These are phyloP conservation scores for Russula foetens DNA, from an alignment of 768 basidiomycete species.

Conservation along the genomic window DNA sequence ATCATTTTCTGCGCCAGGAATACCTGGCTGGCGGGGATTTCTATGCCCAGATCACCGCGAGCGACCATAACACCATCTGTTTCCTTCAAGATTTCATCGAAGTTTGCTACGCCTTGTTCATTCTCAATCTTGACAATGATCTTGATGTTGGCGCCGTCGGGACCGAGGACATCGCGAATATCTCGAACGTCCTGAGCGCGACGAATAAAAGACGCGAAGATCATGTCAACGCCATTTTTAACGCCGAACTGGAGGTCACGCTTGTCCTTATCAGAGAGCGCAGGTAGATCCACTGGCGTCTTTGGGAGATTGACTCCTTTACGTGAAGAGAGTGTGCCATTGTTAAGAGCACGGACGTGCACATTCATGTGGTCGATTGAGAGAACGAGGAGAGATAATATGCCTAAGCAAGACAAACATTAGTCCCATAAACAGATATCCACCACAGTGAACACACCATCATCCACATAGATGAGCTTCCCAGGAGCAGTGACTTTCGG, in stretches of 20 bases:
- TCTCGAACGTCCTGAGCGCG: constrained; percentile 89
- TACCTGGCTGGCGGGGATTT: constrained; percentile 98
- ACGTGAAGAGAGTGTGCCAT: constrained; percentile 86
- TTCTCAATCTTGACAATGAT: constrained; percentile 99
- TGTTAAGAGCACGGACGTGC: constrained; percentile 83
- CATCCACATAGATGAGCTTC: constrained; percentile 95
- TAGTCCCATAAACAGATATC: not conserved
- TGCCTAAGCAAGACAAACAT: constrained; percentile 37
- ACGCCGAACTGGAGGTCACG: constrained; percentile 91
- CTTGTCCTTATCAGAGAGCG: constrained; percentile 98
- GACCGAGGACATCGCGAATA: constrained; percentile 88
- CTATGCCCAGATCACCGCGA: constrained; percentile 97
- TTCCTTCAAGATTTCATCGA: constrained; percentile 94
- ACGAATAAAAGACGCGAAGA: constrained; percentile 99
- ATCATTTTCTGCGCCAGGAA: constrained; percentile 99
- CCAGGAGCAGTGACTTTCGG: constrained; percentile 96
- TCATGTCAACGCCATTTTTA: constrained; percentile 97
- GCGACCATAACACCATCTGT: constrained; percentile 99
- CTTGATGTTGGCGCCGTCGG: constrained; percentile 93
- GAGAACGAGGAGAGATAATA: constrained; percentile 88
- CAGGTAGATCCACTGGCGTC: constrained; percentile 94
- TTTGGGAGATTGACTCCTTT: constrained; percentile 99
- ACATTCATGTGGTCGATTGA: constrained; percentile 77
- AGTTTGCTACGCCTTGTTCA: constrained; percentile 97
- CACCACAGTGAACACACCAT: constrained; percentile 44